phyloP scores from a whole-genome alignment of 768 basidiomycete genomes.

The Fomitopsis serialis region DNA sequence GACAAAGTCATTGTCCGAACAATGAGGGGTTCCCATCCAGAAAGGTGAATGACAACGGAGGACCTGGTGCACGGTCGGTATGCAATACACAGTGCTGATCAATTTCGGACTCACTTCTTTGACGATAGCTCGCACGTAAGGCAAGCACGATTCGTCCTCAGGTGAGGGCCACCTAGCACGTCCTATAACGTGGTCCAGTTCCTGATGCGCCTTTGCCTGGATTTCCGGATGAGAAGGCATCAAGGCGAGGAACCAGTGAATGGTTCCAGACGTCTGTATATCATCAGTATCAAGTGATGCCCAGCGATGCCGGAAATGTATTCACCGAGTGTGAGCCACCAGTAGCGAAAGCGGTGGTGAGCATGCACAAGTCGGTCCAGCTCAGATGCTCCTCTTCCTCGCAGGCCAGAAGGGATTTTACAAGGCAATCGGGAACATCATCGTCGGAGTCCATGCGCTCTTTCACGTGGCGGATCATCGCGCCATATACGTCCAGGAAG shows the following conservation, averaged over 20 bases:
- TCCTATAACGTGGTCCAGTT: slow-evolving; percentile 39
- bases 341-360: slow-evolving; percentile 38
- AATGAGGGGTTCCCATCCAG: slow-evolving; percentile 26
- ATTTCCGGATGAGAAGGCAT: slow-evolving; percentile 35
- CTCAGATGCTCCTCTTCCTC: slow-evolving; percentile 29
- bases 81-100: too few species aligned
- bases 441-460: slow-evolving; percentile 31
- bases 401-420: slow-evolving; percentile 28
- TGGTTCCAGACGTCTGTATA: slow-evolving; percentile 32
- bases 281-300: neutral
- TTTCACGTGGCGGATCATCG: slow-evolving; percentile 34
- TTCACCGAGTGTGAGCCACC: slow-evolving; percentile 41
- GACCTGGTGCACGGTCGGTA: slow-evolving; percentile 12
- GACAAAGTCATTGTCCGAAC: slow-evolving; percentile 23
- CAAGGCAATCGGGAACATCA: slow-evolving; percentile 37
- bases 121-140: slow-evolving; percentile 34
- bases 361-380: slow-evolving; percentile 33
- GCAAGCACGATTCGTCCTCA: slow-evolving; percentile 33
- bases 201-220: slow-evolving; percentile 33
- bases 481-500: slow-evolving; percentile 33
- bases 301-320: neutral
- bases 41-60: slow-evolving; percentile 21
- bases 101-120: slow-evolving; percentile 30
- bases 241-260: slow-evolving; percentile 35
- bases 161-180: slow-evolving; percentile 32